Percentiles rank a stretch among this genome's conserved stretches.
phyloP scores from a whole-genome alignment of 2,329 filamentous ascomycete genomes.

The Colletotrichum endophyticum region DNA sequence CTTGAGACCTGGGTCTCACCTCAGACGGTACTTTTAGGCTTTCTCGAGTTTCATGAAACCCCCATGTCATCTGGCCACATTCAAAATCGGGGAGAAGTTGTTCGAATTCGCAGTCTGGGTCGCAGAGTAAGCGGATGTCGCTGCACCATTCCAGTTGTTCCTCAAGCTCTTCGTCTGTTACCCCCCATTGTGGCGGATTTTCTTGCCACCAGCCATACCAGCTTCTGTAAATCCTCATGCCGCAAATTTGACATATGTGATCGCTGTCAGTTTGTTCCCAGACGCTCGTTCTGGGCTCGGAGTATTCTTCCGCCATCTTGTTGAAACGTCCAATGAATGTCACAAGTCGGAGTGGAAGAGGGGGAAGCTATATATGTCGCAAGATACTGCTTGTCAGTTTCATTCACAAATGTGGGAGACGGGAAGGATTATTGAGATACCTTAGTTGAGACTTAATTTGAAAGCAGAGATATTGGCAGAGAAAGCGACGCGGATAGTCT shows the following conservation, averaged over 20 bases:
- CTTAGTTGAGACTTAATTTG: neutral
- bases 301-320: neutral
- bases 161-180: neutral
- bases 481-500: neutral
- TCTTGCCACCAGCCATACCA: neutral
- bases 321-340: neutral
- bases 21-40: neutral
- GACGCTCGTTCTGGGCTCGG: neutral
- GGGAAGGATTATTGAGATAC: neutral
- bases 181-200: neutral
- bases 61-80: neutral
- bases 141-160: neutral
- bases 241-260: neutral
- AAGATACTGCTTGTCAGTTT: neutral
- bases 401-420: neutral
- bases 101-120: neutral
- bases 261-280: neutral
- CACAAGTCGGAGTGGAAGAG: neutral
- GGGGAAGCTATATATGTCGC: neutral
- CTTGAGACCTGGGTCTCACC: neutral
- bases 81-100: neutral
- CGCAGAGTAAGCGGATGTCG: neutral
- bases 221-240: neutral
- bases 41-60: neutral
- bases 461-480: neutral